phyloP scores from a whole-genome alignment of 2,329 filamentous ascomycete species.

The Penicillium sp. region DNA sequence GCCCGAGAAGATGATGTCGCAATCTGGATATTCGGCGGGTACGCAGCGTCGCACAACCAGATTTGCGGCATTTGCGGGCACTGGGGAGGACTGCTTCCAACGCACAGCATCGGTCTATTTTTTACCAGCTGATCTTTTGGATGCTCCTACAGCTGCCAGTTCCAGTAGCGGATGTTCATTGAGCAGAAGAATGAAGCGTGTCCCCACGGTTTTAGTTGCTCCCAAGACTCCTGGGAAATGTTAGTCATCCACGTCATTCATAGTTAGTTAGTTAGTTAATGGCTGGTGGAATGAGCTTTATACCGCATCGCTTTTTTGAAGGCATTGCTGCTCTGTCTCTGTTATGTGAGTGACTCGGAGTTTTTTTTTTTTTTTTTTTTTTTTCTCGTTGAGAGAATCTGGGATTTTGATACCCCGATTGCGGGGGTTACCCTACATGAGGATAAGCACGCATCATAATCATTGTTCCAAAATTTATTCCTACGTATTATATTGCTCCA shows the following conservation, averaged over 20 bases:
- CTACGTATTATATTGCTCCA: no score
- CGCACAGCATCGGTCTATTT: conserved; percentile 5
- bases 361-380: no score
- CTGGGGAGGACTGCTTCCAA: conserved; percentile 10
- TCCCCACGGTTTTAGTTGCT: conserved; percentile 5
- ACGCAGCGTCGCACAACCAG: not conserved
- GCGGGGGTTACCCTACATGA: no score
- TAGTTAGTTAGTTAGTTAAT: no score
- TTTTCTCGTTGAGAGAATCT: no score
- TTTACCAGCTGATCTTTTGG: conserved; percentile 10
- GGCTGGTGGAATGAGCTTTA: not conserved
- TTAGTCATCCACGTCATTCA: not conserved
- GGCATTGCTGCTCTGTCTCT: not conserved
- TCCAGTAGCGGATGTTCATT: conserved; percentile 4
- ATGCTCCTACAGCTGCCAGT: conserved; percentile 7
- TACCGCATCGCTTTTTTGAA: not conserved
- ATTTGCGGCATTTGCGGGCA: not conserved
- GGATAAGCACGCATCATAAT: no score
- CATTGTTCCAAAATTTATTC: no score
- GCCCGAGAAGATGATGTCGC: conserved; percentile 12
- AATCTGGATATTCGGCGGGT: conserved; percentile 1
- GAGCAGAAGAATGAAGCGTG: conserved; percentile 9
- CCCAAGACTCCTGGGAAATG: not conserved
- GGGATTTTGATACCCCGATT: no score
- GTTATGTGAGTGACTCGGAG: no score